Evolutionary conservation across 2,329 filamentous ascomycete genomes (phyloP).

Genomic region (Colletotrichum navitas): DNA sequence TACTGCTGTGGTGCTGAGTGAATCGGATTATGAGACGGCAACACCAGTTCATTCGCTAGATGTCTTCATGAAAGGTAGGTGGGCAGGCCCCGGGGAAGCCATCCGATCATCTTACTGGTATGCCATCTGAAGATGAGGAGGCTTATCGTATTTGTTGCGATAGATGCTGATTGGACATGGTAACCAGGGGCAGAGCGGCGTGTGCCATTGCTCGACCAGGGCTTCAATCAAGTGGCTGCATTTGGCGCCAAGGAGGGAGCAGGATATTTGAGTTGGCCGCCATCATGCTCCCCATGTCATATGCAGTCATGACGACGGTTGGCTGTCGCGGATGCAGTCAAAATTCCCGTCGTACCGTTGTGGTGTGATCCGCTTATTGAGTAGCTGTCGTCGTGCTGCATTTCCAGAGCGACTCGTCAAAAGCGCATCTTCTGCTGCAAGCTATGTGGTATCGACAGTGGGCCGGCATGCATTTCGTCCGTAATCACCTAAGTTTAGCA

Average conservation of each 20-base stretch:
- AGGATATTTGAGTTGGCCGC: constrained; percentile 21
- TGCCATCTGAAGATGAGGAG: constrained; percentile 21
- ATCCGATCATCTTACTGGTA: constrained; percentile 36
- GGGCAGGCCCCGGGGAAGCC: constrained; percentile 38
- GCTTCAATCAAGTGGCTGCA: constrained; percentile 20
- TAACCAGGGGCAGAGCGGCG: constrained; percentile 9
- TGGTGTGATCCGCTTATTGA: constrained; percentile 5
- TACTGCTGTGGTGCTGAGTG: constrained; percentile 5
- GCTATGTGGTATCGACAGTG: constrained; percentile 31
- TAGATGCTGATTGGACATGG: constrained; percentile 26
- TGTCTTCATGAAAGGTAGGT: constrained; percentile 22
- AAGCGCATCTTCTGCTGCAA: constrained; percentile 26
- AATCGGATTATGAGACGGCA: not conserved
- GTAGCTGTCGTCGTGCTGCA: not conserved
- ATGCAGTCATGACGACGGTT: constrained; percentile 28
- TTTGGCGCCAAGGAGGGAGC: constrained; percentile 25
- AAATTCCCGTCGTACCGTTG: constrained; percentile 4
- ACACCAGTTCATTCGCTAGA: constrained; percentile 18
- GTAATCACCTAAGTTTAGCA: constrained; percentile 24
- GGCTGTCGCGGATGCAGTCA: constrained; percentile 33
- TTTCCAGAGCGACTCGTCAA: constrained; percentile 3
- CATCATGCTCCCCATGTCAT: constrained; percentile 21
- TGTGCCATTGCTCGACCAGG: constrained; percentile 37
- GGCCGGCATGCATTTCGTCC: constrained; percentile 41
- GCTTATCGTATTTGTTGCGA: constrained; percentile 15